Evolutionary conservation across 2,329 filamentous ascomycete genomes (phyloP).

Genomic region (Didymella segeticola): DNA sequence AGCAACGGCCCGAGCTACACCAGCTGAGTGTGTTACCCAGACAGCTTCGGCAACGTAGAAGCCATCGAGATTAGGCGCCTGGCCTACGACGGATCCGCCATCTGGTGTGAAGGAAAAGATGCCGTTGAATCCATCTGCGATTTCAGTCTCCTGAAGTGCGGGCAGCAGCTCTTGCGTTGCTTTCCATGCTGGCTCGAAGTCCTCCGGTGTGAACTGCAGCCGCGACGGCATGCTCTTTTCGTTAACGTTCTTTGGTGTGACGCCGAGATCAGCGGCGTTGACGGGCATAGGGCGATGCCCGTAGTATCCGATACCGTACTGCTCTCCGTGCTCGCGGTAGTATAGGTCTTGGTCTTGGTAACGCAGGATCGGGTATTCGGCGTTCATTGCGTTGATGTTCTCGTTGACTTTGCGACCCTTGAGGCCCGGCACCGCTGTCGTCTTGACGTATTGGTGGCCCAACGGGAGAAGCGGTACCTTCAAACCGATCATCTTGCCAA

Average conservation of each 20-base stretch:
- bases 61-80: slow-evolving; percentile 64
- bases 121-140: slow-evolving; percentile 69
- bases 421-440: slow-evolving; percentile 58
- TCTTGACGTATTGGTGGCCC: slow-evolving; percentile 70
- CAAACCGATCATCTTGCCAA: slow-evolving; percentile 67
- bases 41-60: slow-evolving; percentile 71
- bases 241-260: slow-evolving; percentile 61
- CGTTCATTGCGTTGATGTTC: slow-evolving; percentile 56
- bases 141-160: slow-evolving; percentile 56
- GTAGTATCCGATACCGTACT: slow-evolving; percentile 69
- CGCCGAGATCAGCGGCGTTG: slow-evolving; percentile 60
- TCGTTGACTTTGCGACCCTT: slow-evolving; percentile 50
- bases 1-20: slow-evolving; percentile 66
- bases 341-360: slow-evolving; percentile 70
- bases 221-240: slow-evolving; percentile 70
- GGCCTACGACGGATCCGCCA: slow-evolving; percentile 65
- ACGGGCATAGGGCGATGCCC: slow-evolving; percentile 69
- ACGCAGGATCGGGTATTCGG: slow-evolving; percentile 64
- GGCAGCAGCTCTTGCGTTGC: slow-evolving; percentile 63
- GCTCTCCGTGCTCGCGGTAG: slow-evolving; percentile 69
- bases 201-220: slow-evolving; percentile 64
- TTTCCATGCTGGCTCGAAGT: slow-evolving; percentile 68
- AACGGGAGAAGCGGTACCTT: slow-evolving; percentile 66
- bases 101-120: slow-evolving; percentile 72
- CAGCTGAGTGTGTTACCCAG: slow-evolving; percentile 71